Conservation (phyloP, 73 alveolate species). For the Paramecium tetraurelia region DNA sequence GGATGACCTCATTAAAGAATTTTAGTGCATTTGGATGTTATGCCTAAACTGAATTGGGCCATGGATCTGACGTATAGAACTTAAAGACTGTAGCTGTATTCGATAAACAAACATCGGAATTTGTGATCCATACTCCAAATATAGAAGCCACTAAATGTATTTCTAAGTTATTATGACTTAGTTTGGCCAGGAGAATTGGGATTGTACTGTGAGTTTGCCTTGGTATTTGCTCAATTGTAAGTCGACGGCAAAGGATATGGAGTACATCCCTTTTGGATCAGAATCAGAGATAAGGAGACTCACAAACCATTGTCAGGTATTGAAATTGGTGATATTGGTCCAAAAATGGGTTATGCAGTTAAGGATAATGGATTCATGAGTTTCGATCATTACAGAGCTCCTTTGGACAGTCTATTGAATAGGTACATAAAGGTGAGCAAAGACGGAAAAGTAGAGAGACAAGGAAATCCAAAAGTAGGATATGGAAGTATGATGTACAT, state of each 20-base stretch:
- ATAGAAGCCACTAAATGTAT: constrained; percentile 54
- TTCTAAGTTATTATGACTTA: not conserved
- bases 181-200: constrained; percentile 67
- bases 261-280: constrained; percentile 85
- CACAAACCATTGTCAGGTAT: constrained; percentile 80
- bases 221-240: constrained; percentile 48
- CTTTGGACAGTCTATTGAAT: constrained; percentile 74
- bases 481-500: constrained; percentile 70
- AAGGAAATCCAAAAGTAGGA: constrained; percentile 68
- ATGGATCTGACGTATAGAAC: constrained; percentile 59
- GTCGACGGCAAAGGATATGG: constrained; percentile 76
- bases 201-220: constrained; percentile 48
- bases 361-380: constrained; percentile 85
- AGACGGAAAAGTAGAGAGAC: constrained; percentile 69
- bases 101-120: constrained; percentile 43
- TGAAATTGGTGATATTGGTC: constrained; percentile 92
- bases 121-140: constrained; percentile 51
- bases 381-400: constrained; percentile 74
- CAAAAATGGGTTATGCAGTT: constrained; percentile 77
- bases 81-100: constrained; percentile 48
- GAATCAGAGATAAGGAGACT: constrained; percentile 78
- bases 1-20: constrained; percentile 44
- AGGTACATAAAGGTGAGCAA: constrained; percentile 73
- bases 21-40: constrained; percentile 53
- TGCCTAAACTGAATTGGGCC: constrained; percentile 60